Evolutionary conservation across 2,329 filamentous ascomycete genomes (phyloP).

Genomic region (Penicillium sp.): DNA sequence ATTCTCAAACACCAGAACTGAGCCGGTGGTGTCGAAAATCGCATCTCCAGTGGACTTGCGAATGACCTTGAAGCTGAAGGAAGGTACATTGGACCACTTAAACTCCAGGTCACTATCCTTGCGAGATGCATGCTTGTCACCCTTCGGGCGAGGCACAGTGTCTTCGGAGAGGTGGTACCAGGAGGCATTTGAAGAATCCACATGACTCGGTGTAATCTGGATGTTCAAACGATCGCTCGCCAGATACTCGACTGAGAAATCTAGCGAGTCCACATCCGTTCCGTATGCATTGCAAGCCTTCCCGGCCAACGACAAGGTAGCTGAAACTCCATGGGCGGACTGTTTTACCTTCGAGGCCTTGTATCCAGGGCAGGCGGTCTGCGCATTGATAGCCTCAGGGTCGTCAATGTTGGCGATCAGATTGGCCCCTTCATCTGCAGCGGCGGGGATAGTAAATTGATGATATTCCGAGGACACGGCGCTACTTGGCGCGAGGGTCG

Average conservation of each 20-base stretch:
- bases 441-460: slow-evolving; percentile 55
- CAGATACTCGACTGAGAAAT: slow-evolving; percentile 71
- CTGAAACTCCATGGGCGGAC: slow-evolving; percentile 54
- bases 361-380: slow-evolving; percentile 66
- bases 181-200: slow-evolving; percentile 65
- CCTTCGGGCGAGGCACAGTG: slow-evolving; percentile 61
- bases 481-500: slow-evolving; percentile 1
- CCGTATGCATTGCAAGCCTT: slow-evolving; percentile 74
- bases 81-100: slow-evolving; percentile 60
- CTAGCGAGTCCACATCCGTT: slow-evolving; percentile 69
- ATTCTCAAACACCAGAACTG: slow-evolving; percentile 71
- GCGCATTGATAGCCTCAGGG: slow-evolving; percentile 65
- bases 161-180: slow-evolving; percentile 70
- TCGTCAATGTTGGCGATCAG: slow-evolving; percentile 68
- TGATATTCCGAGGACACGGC: slow-evolving; percentile 23
- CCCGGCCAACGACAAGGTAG: slow-evolving; percentile 58
- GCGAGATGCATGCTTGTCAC: slow-evolving; percentile 46
- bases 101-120: slow-evolving; percentile 54
- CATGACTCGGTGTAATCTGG: slow-evolving; percentile 68
- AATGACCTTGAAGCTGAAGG: slow-evolving; percentile 61
- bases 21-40: slow-evolving; percentile 69
- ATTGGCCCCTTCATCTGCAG: slow-evolving; percentile 50
- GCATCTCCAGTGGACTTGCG: slow-evolving; percentile 66
- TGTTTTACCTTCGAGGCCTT: slow-evolving; percentile 56
- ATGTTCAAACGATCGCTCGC: slow-evolving; percentile 68